phyloP scores from a whole-genome alignment of 2,329 filamentous ascomycete genomes.

The Trichoderma sp. region DNA sequence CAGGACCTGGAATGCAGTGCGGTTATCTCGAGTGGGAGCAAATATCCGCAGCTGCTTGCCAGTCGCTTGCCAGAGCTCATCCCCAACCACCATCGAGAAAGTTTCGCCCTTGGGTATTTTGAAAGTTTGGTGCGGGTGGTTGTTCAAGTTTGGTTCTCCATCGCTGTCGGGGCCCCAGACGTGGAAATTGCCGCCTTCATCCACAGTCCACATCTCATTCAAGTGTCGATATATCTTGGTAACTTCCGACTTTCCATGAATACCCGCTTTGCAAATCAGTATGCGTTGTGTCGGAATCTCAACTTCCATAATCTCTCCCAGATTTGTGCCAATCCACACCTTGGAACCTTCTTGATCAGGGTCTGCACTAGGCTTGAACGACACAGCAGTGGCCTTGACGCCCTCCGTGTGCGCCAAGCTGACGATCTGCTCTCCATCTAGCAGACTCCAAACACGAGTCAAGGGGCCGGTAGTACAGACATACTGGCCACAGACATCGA shows the following conservation, averaged over 20 bases:
- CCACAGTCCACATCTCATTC: slow-evolving; percentile 91
- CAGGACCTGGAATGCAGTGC: slow-evolving; percentile 72
- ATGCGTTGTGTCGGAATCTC: slow-evolving; percentile 76
- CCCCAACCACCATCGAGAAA: slow-evolving; percentile 84
- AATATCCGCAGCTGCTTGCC: slow-evolving; percentile 89
- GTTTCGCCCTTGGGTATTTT: slow-evolving; percentile 79
- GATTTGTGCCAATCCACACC: slow-evolving; percentile 87
- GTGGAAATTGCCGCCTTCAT: slow-evolving; percentile 82
- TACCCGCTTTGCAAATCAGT: slow-evolving; percentile 65
- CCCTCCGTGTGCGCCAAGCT: slow-evolving; percentile 83
- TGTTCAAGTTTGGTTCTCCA: slow-evolving; percentile 71
- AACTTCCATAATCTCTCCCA: slow-evolving; percentile 85
- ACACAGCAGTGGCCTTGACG: slow-evolving; percentile 75
- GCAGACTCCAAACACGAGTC: slow-evolving; percentile 84
- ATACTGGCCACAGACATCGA: slow-evolving; percentile 85
- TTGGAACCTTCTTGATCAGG: slow-evolving; percentile 78
- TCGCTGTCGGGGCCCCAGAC: slow-evolving; percentile 79
- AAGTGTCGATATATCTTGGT: slow-evolving; percentile 82
- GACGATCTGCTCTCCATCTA: slow-evolving; percentile 78
- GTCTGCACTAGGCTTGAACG: slow-evolving; percentile 80
- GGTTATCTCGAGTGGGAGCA: slow-evolving; percentile 67
- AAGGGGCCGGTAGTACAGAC: slow-evolving; percentile 85
- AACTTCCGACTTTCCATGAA: slow-evolving; percentile 78
- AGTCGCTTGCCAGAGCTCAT: slow-evolving; percentile 82
- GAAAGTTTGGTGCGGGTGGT: slow-evolving; percentile 71